Conservation (phyloP, 2,329 filamentous ascomycete genomes). For the Emergomyces pasteurianus region DNA sequence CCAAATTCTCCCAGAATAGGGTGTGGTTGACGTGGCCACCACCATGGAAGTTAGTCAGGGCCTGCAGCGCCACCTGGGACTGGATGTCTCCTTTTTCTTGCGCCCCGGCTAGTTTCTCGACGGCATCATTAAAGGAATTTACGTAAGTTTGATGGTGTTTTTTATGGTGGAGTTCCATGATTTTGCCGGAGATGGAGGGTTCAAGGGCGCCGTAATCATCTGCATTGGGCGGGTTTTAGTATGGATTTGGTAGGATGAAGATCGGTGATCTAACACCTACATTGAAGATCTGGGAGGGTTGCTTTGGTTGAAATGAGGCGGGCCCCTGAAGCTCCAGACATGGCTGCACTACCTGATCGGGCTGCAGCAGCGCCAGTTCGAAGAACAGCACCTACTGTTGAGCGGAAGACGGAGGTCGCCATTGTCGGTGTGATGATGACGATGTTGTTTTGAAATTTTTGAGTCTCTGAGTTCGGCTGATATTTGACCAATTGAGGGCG, state of each 20-base stretch:
- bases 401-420: conserved; percentile 65
- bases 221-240: conserved; percentile 25
- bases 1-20: conserved; percentile 57
- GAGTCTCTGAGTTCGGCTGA: background rate
- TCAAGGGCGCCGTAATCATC: conserved; percentile 97
- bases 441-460: conserved; percentile 7
- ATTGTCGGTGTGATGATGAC: conserved; percentile 36
- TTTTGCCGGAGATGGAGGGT: conserved; percentile 68
- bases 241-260: background rate
- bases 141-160: conserved; percentile 95
- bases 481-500: background rate
- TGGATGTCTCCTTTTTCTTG: conserved; percentile 42
- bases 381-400: conserved; percentile 58
- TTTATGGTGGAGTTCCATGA: conserved; percentile 93
- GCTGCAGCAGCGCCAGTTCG: conserved; percentile 47
- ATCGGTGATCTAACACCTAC: conserved; percentile 33
- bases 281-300: conserved; percentile 78
- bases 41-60: conserved; percentile 53
- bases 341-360: conserved; percentile 42
- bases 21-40: conserved; percentile 53
- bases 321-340: conserved; percentile 56
- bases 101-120: conserved; percentile 56
- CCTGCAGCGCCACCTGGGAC: conserved; percentile 47
- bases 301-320: conserved; percentile 79
- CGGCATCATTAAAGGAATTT: conserved; percentile 70